Evolutionary conservation across 1,284 basidiomycete genomes (phyloP).

Genomic region (Heimioporus retisporus): DNA sequence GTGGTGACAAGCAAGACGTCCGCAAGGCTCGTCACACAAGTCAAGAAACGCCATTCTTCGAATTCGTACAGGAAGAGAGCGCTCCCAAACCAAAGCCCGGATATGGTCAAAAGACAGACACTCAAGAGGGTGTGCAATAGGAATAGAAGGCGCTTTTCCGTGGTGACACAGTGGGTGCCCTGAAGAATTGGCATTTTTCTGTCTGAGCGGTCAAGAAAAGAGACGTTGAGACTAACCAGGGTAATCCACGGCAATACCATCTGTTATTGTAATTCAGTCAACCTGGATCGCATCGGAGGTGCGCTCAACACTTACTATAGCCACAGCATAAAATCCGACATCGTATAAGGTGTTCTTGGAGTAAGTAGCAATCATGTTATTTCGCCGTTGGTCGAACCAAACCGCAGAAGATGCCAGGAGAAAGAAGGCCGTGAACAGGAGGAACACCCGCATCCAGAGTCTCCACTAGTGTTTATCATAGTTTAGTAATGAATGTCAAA

Average conservation of each 20-base stretch:
- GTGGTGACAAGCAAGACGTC: slow-evolving; percentile 52
- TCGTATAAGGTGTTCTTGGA: slow-evolving; percentile 51
- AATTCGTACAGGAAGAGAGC: slow-evolving; percentile 62
- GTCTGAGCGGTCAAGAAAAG: slow-evolving; percentile 8
- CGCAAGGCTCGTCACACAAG: slow-evolving; percentile 53
- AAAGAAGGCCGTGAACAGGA: slow-evolving; percentile 66
- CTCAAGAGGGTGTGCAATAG: slow-evolving; percentile 55
- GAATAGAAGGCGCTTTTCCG: slow-evolving; percentile 55
- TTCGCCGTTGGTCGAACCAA: slow-evolving; percentile 63
- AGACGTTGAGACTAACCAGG: slow-evolving; percentile 44
- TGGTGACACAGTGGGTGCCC: slow-evolving; percentile 62
- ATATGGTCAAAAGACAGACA: slow-evolving; percentile 51
- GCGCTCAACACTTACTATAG: slow-evolving; percentile 48
- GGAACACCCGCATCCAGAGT: slow-evolving; percentile 57
- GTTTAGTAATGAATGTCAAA: slow-evolving; percentile 2
- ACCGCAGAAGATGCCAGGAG: slow-evolving; percentile 57
- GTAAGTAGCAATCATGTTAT: slow-evolving; percentile 43
- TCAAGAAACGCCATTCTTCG: slow-evolving; percentile 60
- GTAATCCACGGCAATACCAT: slow-evolving; percentile 59
- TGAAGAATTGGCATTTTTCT: slow-evolving; percentile 26
- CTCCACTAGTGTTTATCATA: slow-evolving; percentile 49
- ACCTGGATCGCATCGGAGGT: not conserved
- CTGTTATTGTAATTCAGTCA: slow-evolving; percentile 37
- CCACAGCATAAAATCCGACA: slow-evolving; percentile 52
- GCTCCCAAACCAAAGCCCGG: slow-evolving; percentile 56